Conservation (phyloP, 2,329 filamentous ascomycete species). For the Kalmusia sp. region DNA sequence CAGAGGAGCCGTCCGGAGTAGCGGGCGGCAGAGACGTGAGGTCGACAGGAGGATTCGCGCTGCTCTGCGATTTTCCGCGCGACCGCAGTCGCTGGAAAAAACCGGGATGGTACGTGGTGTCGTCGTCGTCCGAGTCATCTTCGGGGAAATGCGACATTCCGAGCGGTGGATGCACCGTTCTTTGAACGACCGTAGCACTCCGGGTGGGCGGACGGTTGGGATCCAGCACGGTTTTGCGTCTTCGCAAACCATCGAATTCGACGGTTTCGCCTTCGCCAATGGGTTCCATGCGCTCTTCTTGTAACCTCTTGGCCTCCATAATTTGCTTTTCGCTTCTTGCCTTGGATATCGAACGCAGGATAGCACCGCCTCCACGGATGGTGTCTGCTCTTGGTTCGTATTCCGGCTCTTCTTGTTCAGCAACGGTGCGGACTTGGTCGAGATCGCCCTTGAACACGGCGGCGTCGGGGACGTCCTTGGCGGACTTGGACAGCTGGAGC, state of each 20-base stretch:
- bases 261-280: conserved; percentile 81
- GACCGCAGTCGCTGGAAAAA: conserved; percentile 51
- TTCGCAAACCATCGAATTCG: conserved; percentile 90
- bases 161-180: conserved; percentile 73
- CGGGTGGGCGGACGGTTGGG: conserved; percentile 45
- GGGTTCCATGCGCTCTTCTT: conserved; percentile 80
- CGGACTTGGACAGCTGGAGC: conserved; percentile 95
- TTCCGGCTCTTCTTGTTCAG: conserved; percentile 94
- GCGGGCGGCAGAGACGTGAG: conserved; percentile 6
- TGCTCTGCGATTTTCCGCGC: conserved; percentile 42
- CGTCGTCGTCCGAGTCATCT: conserved; percentile 57
- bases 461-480: conserved; percentile 94
- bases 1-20: conserved; percentile 24
- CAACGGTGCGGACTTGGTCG: conserved; percentile 93
- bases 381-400: conserved; percentile 95
- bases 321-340: conserved; percentile 79
- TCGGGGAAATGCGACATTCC: conserved; percentile 87
- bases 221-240: conserved; percentile 68
- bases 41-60: conserved; percentile 21
- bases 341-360: conserved; percentile 81
- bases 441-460: conserved; percentile 92
- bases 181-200: conserved; percentile 50
- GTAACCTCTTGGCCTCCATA: conserved; percentile 78
- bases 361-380: conserved; percentile 87
- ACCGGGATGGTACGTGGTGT: conserved; percentile 54